Evolutionary conservation across 352 stramenopile genomes (phyloP), one percentile per base, ranked within the genome.

Genomic region (Elongisporangium undulatum): DNA sequence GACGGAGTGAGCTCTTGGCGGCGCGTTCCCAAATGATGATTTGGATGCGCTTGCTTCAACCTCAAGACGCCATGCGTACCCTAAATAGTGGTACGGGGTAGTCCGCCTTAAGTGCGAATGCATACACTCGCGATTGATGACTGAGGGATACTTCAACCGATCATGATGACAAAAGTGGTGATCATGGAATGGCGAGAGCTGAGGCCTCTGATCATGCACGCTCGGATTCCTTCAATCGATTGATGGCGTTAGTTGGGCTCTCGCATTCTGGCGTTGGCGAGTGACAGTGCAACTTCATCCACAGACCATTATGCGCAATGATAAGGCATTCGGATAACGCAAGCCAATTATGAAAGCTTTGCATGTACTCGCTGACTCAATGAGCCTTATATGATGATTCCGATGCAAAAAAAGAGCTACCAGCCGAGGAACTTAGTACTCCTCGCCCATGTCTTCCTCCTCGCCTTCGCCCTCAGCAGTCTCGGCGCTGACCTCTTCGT

Each of bases 401-500:
- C 19, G 10, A 26, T 38, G 16, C 38, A 64, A 68, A 59, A n/a
- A 26, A 15, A 45, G 16, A 45, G 2, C 34, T 17, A 4, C 34
- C 34, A 45, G 13, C 34, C 0, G 34, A 45, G 34, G 4, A 12
- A 54, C 58, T 74, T 95, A 97, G 74, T 96, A 96, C 69, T 97
- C 83, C 41, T 95, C 87, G 51, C 83, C 88, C 23, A 87, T 89
- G 17, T 97, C 94, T 59, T 98, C 96, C 53, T 97, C 93, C 65
- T 98, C 94, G 54, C 85, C 95, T 52, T 99, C 95, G 51, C 88
- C 96, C 54, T 99, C 97, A 24, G 95, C 93, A 21, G 96, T 98
- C 79, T 99, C 97, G n/a, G 95, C 95, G 23, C 93, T 97, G 62
- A 99, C 97, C 72, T 99, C 97, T 69, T 99, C 97, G 76, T 99